These are phyloP conservation scores for Daucus carota DNA, from an alignment of 129 eudicot species.

Conservation along the genomic window DH1_v3.0 NC_030381.2:23661001-23661500, in stretches of 20 bases:
- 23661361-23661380: too few relatives aligned
- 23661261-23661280: conserved; percentile 45
- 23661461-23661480: too few relatives aligned
- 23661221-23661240: conserved; percentile 27
- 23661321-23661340: conserved; percentile 34
- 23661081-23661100: conserved; percentile 45
- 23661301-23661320: conserved; percentile 40
- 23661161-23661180: conserved; percentile 52
- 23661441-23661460: too few relatives aligned
- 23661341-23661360: conserved; percentile 58
- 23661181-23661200: conserved; percentile 47
- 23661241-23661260: conserved; percentile 36
- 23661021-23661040: conserved; percentile 23
- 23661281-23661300: too few relatives aligned
- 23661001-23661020: conserved; percentile 42
- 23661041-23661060: conserved; percentile 42
- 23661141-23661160: conserved; percentile 41
- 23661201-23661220: conserved; percentile 30
- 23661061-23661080: conserved; percentile 44
- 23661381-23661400: too few relatives aligned
- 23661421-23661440: too few relatives aligned
- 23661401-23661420: too few relatives aligned
- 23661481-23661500: too few relatives aligned
- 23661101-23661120: too few relatives aligned
- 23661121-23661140: conserved; percentile 26